Percentiles rank a stretch among this genome's conserved stretches.
phyloP scores from a whole-genome alignment of 805 yeast genomes.

The Jamesozyma hellenica region DNA sequence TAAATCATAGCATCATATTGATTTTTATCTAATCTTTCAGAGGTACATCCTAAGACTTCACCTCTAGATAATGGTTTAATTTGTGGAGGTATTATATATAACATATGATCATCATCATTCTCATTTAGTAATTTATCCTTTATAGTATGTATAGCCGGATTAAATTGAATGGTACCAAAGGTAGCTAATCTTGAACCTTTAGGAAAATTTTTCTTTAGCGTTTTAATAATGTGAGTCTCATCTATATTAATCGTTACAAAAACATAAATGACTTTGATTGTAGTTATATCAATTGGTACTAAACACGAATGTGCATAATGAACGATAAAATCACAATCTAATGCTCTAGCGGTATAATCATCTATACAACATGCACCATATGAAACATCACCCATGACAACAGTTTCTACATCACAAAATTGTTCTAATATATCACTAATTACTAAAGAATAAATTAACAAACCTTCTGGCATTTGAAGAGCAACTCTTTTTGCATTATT shows the following conservation, averaged over 20 bases:
- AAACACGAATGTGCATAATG: conserved; percentile 97
- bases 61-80: conserved; percentile 88
- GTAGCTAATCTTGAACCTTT: conserved; percentile 62
- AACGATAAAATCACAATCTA: conserved; percentile 88
- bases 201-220: conserved; percentile 60
- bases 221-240: conserved; percentile 67
- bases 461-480: conserved; percentile 94
- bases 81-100: conserved; percentile 77
- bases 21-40: conserved; percentile 60
- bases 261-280: conserved; percentile 84
- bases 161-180: conserved; percentile 94
- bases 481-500: conserved; percentile 74
- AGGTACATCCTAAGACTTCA: conserved; percentile 93
- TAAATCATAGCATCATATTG: conserved; percentile 75
- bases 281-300: conserved; percentile 88
- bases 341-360: conserved; percentile 84
- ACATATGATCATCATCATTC: conserved; percentile 33
- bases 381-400: conserved; percentile 97
- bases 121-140: conserved; percentile 48
- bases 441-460: conserved; percentile 76
- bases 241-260: conserved; percentile 91
- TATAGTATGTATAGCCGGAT: conserved; percentile 81
- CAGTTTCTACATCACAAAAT: conserved; percentile 75
- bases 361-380: conserved; percentile 98
- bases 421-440: conserved; percentile 89